These are phyloP conservation scores for cucumber (Cucumis sativus) DNA, from an alignment of 306 rosid genomes.

Conservation along the genomic window Cucumber_9930_V3 NC_026661.2:12444001-12444500, in stretches of 20 bases:
- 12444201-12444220: constrained; percentile 84
- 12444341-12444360: constrained; percentile 61
- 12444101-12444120: constrained; percentile 80
- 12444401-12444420: constrained; percentile 30
- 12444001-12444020: constrained; percentile 90
- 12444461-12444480: constrained; percentile 39
- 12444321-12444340: constrained; percentile 77
- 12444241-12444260: constrained; percentile 85
- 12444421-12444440: constrained; percentile 35
- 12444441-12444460: constrained; percentile 27
- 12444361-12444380: constrained; percentile 83
- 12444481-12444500: constrained; percentile 42
- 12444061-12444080: constrained; percentile 79
- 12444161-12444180: constrained; percentile 15
- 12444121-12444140: constrained; percentile 93
- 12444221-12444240: constrained; percentile 92
- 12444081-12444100: constrained; percentile 68
- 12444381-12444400: constrained; percentile 71
- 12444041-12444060: constrained; percentile 87
- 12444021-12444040: constrained; percentile 85
- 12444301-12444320: constrained; percentile 75
- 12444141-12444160: constrained; percentile 91
- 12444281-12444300: constrained; percentile 72
- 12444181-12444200: constrained; percentile 85
- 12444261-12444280: constrained; percentile 74